Percentiles rank a stretch among this genome's conserved stretches.
Evolutionary conservation across 2,329 filamentous ascomycete species (phyloP).

Genomic region (Trichoderma arundinaceum): DNA sequence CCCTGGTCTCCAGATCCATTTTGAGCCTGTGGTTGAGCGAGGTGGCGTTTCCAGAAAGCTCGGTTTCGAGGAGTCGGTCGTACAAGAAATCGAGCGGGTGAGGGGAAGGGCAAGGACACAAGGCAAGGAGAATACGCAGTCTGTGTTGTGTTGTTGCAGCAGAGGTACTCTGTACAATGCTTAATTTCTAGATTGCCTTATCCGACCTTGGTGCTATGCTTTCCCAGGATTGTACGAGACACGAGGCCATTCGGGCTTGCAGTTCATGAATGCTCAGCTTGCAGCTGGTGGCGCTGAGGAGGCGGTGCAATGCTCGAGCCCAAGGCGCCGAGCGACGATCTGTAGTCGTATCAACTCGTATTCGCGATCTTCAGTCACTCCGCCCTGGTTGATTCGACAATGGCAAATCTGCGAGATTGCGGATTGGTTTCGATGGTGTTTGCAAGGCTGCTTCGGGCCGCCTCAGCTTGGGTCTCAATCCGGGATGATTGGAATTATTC

Average conservation of each 20-base stretch:
- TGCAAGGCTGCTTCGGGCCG: conserved; percentile 6
- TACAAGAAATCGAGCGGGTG: conserved; percentile 33
- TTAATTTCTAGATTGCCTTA: neutral
- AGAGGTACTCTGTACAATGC: neutral
- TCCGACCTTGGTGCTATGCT: neutral
- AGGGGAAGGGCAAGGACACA: neutral
- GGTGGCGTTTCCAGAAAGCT: conserved; percentile 36
- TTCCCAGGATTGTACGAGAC: neutral
- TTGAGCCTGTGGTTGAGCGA: conserved; percentile 43
- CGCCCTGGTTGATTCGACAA: neutral
- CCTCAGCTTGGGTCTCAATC: conserved; percentile 22
- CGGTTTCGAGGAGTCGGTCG: conserved; percentile 32
- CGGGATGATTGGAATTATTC: conserved; percentile 1
- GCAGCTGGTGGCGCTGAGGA: neutral
- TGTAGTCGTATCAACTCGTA: neutral
- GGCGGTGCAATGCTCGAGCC: conserved; percentile 3
- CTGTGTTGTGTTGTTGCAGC: neutral
- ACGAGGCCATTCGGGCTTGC: neutral
- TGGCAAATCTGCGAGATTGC: no score
- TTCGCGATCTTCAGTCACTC: conserved; percentile 2
- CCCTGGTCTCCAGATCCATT: conserved; percentile 41
- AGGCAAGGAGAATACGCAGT: neutral
- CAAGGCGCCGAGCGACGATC: neutral
- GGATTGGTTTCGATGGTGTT: neutral
- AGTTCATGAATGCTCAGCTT: neutral